Evolutionary conservation across 2,329 filamentous ascomycete genomes (phyloP).

Genomic region (Onygenales sp.): DNA sequence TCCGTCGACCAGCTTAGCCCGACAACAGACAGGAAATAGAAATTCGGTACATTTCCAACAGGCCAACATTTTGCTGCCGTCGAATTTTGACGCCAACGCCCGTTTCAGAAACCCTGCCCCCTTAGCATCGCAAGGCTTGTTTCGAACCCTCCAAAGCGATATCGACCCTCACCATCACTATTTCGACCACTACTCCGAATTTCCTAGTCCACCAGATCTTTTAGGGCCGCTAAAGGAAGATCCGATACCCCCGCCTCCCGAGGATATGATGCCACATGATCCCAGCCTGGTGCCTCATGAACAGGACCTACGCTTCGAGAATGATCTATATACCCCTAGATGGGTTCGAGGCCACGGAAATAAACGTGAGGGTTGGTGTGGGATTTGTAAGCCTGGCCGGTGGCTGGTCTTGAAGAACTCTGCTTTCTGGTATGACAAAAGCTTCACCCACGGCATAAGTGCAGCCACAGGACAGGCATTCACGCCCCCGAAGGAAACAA

Average conservation of each 20-base stretch:
- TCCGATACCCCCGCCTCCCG: conserved; percentile 62
- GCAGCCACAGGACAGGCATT: conserved; percentile 71
- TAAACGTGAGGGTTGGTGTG: conserved; percentile 83
- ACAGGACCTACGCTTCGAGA: conserved; percentile 68
- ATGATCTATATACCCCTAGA: conserved; percentile 71
- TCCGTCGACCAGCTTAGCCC: background rate
- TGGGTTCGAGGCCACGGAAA: conserved; percentile 82
- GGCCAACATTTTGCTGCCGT: conserved; percentile 30
- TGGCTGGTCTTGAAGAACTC: conserved; percentile 88
- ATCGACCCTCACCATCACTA: conserved; percentile 53
- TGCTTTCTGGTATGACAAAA: conserved; percentile 90
- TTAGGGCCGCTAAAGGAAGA: conserved; percentile 67
- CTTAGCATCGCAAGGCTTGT: conserved; percentile 59
- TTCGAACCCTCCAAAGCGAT: conserved; percentile 66
- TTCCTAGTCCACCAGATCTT: conserved; percentile 66
- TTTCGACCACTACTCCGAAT: conserved; percentile 56
- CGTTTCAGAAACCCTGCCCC: conserved; percentile 51
- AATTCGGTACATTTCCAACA: conserved; percentile 6
- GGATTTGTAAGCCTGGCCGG: conserved; percentile 73
- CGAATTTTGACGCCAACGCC: conserved; percentile 37
- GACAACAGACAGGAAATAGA: background rate
- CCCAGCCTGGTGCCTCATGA: conserved; percentile 68
- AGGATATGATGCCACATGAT: conserved; percentile 72
- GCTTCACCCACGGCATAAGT: conserved; percentile 78
- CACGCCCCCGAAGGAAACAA: conserved; percentile 64